Conservation (phyloP, 31 red algal species). For the Porphyra umbilicalis region DNA sequence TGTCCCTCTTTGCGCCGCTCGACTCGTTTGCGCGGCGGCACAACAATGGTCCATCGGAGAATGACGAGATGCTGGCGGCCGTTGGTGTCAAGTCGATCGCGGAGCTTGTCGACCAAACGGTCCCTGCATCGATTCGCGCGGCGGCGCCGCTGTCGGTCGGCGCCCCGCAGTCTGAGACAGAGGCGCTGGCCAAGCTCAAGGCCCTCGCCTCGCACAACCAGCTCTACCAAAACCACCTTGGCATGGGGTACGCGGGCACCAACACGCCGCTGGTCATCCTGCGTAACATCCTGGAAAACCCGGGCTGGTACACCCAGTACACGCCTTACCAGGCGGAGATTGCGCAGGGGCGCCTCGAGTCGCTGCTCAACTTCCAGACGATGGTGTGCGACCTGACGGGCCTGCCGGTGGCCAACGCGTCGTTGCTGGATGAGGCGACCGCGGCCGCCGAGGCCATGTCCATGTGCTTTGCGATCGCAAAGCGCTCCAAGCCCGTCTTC, state of each 20-base stretch:
- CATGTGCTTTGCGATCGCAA: constrained; percentile 72
- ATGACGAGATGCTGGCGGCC: constrained; percentile 43
- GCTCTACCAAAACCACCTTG: constrained; percentile 87
- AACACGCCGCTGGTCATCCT: constrained; percentile 83
- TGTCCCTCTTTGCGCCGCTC: neutral
- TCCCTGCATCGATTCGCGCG: constrained; percentile 80
- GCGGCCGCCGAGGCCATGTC: constrained; percentile 99
- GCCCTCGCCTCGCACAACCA: constrained; percentile 69
- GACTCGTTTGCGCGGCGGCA: constrained; percentile 9
- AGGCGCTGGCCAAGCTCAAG: constrained; percentile 70
- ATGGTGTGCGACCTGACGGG: constrained; percentile 98
- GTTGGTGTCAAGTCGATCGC: constrained; percentile 55
- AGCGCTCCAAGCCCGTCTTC: constrained; percentile 59
- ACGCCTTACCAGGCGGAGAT: constrained; percentile 99
- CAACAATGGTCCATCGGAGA: constrained; percentile 15
- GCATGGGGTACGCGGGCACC: constrained; percentile 99
- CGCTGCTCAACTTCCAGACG: constrained; percentile 98
- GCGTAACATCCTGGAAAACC: constrained; percentile 95
- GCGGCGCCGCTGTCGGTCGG: constrained; percentile 46
- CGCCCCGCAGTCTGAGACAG: constrained; percentile 64
- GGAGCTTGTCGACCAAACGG: constrained; percentile 81
- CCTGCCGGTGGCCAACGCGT: constrained; percentile 92
- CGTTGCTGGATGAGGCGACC: constrained; percentile 95
- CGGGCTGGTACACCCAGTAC: constrained; percentile 99
- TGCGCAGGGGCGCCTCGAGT: constrained; percentile 95